phyloP scores from a whole-genome alignment of 345 rosid species.

The Noccaea bulbosa region DNA sequence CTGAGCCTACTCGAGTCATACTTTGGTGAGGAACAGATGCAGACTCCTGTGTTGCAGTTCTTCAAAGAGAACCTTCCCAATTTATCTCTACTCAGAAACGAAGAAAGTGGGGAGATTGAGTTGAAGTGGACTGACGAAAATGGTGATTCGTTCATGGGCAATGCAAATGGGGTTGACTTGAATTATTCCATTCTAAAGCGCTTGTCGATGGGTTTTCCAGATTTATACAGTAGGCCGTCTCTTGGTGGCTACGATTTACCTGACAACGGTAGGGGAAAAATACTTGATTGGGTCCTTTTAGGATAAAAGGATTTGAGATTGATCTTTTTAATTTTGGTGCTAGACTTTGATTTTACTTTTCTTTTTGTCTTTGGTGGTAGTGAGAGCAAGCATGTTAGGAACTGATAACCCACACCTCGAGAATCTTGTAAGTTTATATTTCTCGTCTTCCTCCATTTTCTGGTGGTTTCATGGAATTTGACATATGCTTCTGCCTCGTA shows the following conservation, averaged over 20 bases:
- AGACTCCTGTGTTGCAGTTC: conserved; percentile 57
- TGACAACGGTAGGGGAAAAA: conserved; percentile 47
- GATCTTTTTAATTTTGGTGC: conserved; percentile 12
- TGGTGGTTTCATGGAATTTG: conserved; percentile 13
- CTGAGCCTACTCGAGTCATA: conserved; percentile 67
- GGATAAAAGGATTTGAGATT: background rate
- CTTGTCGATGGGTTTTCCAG: conserved; percentile 60
- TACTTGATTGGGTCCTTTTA: background rate
- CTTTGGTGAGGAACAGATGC: conserved; percentile 57
- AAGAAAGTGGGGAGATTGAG: conserved; percentile 59
- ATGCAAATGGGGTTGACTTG: conserved; percentile 47
- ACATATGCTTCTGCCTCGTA: background rate
- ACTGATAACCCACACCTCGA: conserved; percentile 50
- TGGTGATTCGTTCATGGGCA: conserved; percentile 40
- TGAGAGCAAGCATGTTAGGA: conserved; percentile 51
- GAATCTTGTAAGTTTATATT: conserved; percentile 57
- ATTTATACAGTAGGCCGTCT: conserved; percentile 45
- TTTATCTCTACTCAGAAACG: conserved; percentile 48
- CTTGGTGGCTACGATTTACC: conserved; percentile 61
- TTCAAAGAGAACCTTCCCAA: conserved; percentile 68
- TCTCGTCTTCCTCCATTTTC: background rate
- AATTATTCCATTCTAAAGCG: conserved; percentile 58
- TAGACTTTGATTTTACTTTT: conserved; percentile 15
- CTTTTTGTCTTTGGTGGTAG: conserved; percentile 50
- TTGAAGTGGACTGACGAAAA: conserved; percentile 51